phyloP scores from a whole-genome alignment of 176 grass and related monocot genomes.

The Miscanthus lutarioriparius region DNA sequence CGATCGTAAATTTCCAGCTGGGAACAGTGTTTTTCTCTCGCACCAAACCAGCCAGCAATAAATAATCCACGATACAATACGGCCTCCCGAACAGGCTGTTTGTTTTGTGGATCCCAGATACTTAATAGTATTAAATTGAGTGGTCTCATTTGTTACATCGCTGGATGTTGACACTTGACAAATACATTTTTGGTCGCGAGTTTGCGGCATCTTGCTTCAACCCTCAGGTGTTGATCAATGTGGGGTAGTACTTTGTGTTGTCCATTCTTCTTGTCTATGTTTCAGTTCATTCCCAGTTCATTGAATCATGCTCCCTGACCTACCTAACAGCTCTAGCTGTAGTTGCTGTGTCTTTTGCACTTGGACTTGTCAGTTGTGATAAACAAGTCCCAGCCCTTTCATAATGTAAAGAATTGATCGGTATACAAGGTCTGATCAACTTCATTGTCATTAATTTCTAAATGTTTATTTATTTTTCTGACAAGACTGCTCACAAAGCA shows the following conservation, averaged over 20 bases:
- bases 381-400: conserved; percentile 27
- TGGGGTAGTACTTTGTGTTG: conserved; percentile 25
- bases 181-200: conserved; percentile 43
- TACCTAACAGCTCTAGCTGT: conserved; percentile 35
- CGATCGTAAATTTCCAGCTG: too few species aligned
- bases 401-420: conserved; percentile 1
- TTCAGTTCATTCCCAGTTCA: conserved; percentile 3
- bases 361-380: conserved; percentile 28
- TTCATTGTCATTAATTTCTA: not conserved
- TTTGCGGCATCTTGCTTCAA: conserved; percentile 30
- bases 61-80: too few species aligned
- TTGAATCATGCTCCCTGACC: conserved; percentile 9
- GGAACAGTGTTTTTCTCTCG: too few species aligned
- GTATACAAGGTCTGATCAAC: conserved; percentile 14
- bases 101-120: conserved; percentile 32
- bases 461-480: not conserved
- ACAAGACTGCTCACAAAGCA: too few species aligned
- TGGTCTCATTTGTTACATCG: conserved; percentile 7
- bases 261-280: conserved; percentile 41
- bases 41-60: too few species aligned
- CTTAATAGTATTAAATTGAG: conserved; percentile 31
- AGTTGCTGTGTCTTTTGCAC: conserved; percentile 34
- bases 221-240: conserved; percentile 29
- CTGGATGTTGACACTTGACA: conserved; percentile 37
- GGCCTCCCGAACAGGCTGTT: too few species aligned